Base-by-base conservation (phyloP, 1,284 basidiomycete species). In the Neotropicomus parvogracilis region DNA sequence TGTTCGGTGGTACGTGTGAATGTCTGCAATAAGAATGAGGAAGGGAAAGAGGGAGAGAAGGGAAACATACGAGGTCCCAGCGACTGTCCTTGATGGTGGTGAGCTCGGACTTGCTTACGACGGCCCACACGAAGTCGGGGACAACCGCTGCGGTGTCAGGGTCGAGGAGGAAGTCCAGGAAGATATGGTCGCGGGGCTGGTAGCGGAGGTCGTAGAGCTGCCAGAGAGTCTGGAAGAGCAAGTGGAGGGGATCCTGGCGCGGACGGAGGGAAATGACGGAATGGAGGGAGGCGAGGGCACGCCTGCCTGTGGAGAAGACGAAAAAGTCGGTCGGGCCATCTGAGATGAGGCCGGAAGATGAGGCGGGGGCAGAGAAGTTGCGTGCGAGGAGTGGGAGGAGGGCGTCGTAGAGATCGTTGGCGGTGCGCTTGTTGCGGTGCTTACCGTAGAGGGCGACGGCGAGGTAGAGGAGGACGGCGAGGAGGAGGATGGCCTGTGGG, bases 271-370 rank as follows among this genome's bases (percentile, higher is more conserved):
- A 75, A 67, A 94, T 78, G 53, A 88, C 77, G 31, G 85, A 83
- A 74, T 95, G 91, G 49, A 93, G 75, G 29, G 82, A 85, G 33
- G 80, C 70, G 46, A 92, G 67, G 54, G 81, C 83, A 51, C 87
- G 83, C 50, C 92, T 77, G 50, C 92, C 92, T 1, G 91, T 91
- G 27, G 90, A 91, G 70, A 87, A 95, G 58, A 77, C 75, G 70
- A 91, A 89, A 65, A 83, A 88, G 70, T 90, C 85, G 6, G 82
- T 77, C 56, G 84, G 75, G 14, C 90, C 89, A 60, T 92, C 89
- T 39, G 70, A 57, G 35, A 75, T 73, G 46, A 81, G 65, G n/a
- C 76, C 67, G n/a, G 71, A 72, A 24, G 70, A 67, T 48, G 75
- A 65, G 2, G 65, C 50, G 53, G 88, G 83, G 39, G 71, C 76